Conservation (phyloP, 2,329 filamentous ascomycete genomes). For the Pseudogymnoascus sp. region DNA sequence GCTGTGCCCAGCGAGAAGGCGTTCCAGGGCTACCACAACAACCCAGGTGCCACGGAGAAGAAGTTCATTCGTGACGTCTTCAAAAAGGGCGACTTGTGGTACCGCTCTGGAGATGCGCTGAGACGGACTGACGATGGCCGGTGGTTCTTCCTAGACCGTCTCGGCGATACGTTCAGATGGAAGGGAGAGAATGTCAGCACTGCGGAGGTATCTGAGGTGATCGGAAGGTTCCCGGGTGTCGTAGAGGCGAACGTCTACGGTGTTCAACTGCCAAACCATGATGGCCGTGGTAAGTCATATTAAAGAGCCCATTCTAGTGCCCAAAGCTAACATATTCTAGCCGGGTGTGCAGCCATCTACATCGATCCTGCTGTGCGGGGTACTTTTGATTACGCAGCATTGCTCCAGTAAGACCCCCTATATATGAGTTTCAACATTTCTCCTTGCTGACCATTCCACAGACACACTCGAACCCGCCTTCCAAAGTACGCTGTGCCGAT, state of each 20-base stretch:
- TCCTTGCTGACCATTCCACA: conserved; percentile 16
- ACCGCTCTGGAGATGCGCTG: conserved; percentile 59
- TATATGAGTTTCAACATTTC: neutral
- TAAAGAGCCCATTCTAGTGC: neutral
- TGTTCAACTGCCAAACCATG: conserved; percentile 54
- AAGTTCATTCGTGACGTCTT: conserved; percentile 60
- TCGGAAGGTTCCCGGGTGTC: conserved; percentile 51
- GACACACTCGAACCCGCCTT: conserved; percentile 48
- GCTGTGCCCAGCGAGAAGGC: conserved; percentile 43
- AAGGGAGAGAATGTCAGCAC: conserved; percentile 63
- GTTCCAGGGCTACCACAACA: conserved; percentile 64
- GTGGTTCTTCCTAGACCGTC: conserved; percentile 61
- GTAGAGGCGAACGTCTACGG: conserved; percentile 64
- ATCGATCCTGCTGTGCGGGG: conserved; percentile 41
- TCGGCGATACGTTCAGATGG: conserved; percentile 70
- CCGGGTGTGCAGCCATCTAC: conserved; percentile 56
- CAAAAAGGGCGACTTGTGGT: conserved; percentile 58
- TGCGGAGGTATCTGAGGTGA: conserved; percentile 55
- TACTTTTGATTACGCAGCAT: conserved; percentile 49
- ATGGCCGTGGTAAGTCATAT: conserved; percentile 39
- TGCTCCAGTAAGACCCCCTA: conserved; percentile 39
- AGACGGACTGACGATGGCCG: conserved; percentile 52
- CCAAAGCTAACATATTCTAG: conserved; percentile 22
- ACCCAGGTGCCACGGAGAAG: conserved; percentile 56
- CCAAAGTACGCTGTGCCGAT: conserved; percentile 69